These are phyloP conservation scores for Aureobasidium subglaciale DNA, from an alignment of 2,329 filamentous ascomycete genomes.

Conservation along the genomic window DNA sequence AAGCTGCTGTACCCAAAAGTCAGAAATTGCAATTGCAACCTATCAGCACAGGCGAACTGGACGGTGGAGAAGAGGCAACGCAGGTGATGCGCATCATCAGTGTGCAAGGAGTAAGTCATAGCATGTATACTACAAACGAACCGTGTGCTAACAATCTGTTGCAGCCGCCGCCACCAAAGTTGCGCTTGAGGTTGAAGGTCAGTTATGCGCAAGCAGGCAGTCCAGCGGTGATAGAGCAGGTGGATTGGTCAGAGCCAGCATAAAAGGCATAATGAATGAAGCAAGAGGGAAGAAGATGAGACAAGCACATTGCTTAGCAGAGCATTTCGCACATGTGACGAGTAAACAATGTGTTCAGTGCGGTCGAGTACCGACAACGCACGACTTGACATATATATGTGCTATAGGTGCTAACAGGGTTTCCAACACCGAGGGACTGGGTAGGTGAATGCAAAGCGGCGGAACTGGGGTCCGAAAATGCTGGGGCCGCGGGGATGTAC, in stretches of 20 bases:
- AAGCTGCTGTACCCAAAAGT: conserved; percentile 92
- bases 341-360: not conserved
- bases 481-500: not conserved
- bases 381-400: not conserved
- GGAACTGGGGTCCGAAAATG: not conserved
- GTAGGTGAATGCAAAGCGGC: not conserved
- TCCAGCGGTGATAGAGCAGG: conserved; percentile 76
- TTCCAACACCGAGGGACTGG: not conserved
- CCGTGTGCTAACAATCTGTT: conserved; percentile 13
- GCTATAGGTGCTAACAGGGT: not conserved
- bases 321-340: not conserved
- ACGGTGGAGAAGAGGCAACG: conserved; percentile 71
- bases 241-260: conserved; percentile 85
- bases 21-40: conserved; percentile 89
- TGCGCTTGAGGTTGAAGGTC: conserved; percentile 80
- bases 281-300: not conserved
- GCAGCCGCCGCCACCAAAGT: conserved; percentile 60
- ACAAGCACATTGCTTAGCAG: not conserved
- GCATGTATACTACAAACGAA: not conserved
- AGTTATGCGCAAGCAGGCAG: conserved; percentile 65
- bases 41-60: conserved; percentile 74
- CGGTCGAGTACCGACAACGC: not conserved
- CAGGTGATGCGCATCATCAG: conserved; percentile 85
- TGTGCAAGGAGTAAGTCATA: conserved; percentile 73
- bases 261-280: conserved; percentile 19